These are phyloP conservation scores for Vanilla planifolia DNA, from an alignment of 106 monocot genomes.

Conservation along the genomic window DNA sequence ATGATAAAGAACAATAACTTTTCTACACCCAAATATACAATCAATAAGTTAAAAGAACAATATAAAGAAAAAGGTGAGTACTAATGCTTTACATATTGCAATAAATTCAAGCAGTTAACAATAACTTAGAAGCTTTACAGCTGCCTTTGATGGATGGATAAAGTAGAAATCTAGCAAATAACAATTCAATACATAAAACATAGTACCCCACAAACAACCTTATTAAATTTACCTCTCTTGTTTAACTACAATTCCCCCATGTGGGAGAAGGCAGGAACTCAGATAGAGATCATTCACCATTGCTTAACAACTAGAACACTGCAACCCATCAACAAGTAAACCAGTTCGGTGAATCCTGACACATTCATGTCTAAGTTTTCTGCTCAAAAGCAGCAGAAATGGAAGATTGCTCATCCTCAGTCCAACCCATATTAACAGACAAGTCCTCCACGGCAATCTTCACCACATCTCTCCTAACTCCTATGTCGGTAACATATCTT, in stretches of 20 bases:
- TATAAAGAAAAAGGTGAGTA: no score
- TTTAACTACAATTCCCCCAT: constrained; percentile 1
- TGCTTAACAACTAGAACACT: background rate
- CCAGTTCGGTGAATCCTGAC: background rate
- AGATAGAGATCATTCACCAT: background rate
- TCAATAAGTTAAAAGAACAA: no score
- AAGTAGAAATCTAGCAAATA: no score
- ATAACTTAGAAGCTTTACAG: no score
- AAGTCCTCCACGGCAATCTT: constrained; percentile 80
- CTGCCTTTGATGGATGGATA: no score
- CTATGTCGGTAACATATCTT: constrained; percentile 83
- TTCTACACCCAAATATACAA: no score
- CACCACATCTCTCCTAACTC: constrained; percentile 86
- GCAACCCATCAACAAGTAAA: background rate
- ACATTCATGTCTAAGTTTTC: background rate
- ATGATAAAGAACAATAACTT: no score
- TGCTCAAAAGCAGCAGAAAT: background rate
- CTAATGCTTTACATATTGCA: no score
- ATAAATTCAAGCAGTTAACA: no score
- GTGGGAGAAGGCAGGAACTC: background rate
- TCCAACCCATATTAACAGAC: constrained; percentile 32
- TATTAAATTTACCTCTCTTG: background rate
- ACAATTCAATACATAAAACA: no score
- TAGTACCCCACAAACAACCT: no score
- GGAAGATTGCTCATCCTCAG: background rate